Conservation (phyloP, 352 stramenopile species). For the Globisporangium paddicum region DNA sequence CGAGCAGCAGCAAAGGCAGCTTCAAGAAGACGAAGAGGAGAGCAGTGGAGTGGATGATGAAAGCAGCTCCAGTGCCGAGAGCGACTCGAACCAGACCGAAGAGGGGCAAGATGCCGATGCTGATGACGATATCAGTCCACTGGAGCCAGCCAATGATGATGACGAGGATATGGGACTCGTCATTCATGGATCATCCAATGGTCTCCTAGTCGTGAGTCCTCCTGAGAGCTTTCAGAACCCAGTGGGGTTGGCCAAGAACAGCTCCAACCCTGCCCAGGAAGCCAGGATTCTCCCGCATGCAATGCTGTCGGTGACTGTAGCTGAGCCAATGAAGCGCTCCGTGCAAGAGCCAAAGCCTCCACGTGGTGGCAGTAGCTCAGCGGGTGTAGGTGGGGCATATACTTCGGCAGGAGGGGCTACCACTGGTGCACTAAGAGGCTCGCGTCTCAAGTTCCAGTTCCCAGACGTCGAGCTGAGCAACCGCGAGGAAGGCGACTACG, state of each 20-base stretch:
- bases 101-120: constrained; percentile 17
- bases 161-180: no score
- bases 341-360: constrained; percentile 46
- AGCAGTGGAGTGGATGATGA: constrained; percentile 17
- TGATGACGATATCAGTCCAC: constrained; percentile 2
- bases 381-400: not conserved
- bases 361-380: constrained; percentile 13
- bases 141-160: not conserved
- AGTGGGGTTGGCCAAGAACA: not conserved
- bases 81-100: constrained; percentile 50
- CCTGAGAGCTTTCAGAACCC: not conserved
- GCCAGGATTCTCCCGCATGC: not conserved
- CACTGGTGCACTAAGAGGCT: constrained; percentile 10
- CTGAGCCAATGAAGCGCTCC: constrained; percentile 24
- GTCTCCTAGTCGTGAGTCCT: not conserved
- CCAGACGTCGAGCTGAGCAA: constrained; percentile 34
- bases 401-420: not conserved
- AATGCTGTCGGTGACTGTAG: constrained; percentile 22
- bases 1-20: constrained; percentile 20
- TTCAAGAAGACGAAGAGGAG: constrained; percentile 15
- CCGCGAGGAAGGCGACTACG: not conserved
- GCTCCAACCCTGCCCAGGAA: not conserved
- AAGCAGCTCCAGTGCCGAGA: constrained; percentile 9
- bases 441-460: constrained; percentile 60
- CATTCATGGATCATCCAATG: no score